Percentiles rank a stretch among this genome's conserved stretches.
phyloP scores from a whole-genome alignment of 2,329 filamentous ascomycete genomes.

The Hypoxylon sp. region DNA sequence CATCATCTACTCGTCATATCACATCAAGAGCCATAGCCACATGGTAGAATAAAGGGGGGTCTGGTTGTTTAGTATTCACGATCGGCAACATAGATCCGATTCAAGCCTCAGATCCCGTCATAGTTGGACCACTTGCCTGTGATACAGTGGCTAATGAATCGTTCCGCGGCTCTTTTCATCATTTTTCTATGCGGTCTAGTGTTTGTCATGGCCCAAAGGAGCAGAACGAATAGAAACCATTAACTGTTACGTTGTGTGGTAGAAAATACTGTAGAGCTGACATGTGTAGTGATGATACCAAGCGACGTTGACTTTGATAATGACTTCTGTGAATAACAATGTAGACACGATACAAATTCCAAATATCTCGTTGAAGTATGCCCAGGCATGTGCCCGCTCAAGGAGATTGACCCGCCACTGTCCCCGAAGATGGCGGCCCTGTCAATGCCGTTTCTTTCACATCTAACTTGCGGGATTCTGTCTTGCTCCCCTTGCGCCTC shows the following conservation, averaged over 20 bases:
- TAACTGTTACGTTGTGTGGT: background rate
- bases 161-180: background rate
- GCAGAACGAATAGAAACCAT: background rate
- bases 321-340: too few species aligned
- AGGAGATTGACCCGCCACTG: background rate
- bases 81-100: constrained; percentile 1
- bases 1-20: constrained; percentile 29
- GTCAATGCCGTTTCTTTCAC: background rate
- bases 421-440: background rate
- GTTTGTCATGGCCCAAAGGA: background rate
- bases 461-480: constrained; percentile 9
- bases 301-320: background rate
- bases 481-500: background rate
- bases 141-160: background rate
- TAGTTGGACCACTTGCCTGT: background rate
- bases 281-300: background rate
- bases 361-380: too few species aligned
- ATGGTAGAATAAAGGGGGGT: background rate
- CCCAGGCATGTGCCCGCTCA: constrained; percentile 13
- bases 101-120: background rate
- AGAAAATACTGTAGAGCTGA: background rate
- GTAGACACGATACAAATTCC: background rate
- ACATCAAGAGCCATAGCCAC: constrained; percentile 12
- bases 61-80: constrained; percentile 1
- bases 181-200: background rate